Evolutionary conservation across 106 monocot species (phyloP), one percentile per base, ranked within the genome.

Genomic region (Allium fistulosum): DNA sequence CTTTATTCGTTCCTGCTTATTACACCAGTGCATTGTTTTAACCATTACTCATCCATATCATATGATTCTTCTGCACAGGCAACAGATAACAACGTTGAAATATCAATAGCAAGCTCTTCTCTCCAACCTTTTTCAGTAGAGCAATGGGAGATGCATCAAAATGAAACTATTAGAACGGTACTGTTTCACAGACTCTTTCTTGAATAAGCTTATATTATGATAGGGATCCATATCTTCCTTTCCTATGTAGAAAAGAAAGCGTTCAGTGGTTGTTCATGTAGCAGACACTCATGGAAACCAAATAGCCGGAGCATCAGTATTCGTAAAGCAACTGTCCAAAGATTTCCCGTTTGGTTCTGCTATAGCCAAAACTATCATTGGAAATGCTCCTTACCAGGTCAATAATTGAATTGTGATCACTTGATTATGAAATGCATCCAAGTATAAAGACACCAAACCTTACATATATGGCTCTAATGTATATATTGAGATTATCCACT

Each of bases 331-430:
- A 57, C 65, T 73, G 17, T 80, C 83, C 5, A 94, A 81, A 60
- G 90, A 85, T 68, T 94, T 94, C 71, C 87, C 85, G 10, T 79
- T 94, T 48, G 94, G 94, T 27, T 85, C 94, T 16, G 87, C 94
- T 48, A 90, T 94, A 16, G 80, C 90, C 26, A 73, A 79, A 62
- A 80, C 90, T 66, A 87, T 94, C 48, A 37, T 94, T 14, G 87
- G 83, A 65, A 94, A 88, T 85, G 60, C 72, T 12, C 49, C 71
- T 22, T 94, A 90, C 61, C 94, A 90, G 81, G 93, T 93, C 37
- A 37, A 5, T 37, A 37, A 37, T 37, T 37, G 37, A 5, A 37
- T 37, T 37, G 37, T 22, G 22, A 22, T 37, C 37, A 37, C 4
- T 37, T 37, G 37, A 37, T 37, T 5, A 37, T 37, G 37, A 37